These are phyloP conservation scores for Mollisia scopiformis DNA, from an alignment of 2,329 filamentous ascomycete species.

Conservation along the genomic window DNA sequence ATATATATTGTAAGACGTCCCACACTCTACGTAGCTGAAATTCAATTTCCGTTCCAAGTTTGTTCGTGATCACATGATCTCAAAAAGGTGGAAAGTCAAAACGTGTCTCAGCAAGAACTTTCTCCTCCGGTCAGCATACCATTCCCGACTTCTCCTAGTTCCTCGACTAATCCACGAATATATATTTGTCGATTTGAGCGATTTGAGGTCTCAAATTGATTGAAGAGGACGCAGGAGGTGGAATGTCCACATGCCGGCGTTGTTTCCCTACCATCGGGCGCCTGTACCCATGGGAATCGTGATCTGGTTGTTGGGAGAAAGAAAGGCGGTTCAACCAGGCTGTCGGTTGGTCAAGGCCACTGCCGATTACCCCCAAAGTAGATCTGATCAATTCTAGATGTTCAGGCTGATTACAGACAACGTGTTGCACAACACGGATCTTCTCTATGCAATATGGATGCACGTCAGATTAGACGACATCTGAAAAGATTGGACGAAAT, in stretches of 20 bases:
- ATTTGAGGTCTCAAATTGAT: not conserved
- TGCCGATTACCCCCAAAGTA: not conserved
- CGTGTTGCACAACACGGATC: not conserved
- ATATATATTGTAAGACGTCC: too few relatives aligned
- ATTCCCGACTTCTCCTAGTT: too few relatives aligned
- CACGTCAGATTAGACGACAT: not conserved
- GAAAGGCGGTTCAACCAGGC: not conserved
- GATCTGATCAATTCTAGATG: not conserved
- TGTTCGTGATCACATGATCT: not conserved
- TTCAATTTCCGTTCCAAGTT: too few relatives aligned
- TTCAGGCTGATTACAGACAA: not conserved
- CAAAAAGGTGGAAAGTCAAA: too few relatives aligned
- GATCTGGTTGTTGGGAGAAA: not conserved
- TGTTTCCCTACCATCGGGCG: too few relatives aligned
- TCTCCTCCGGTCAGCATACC: not conserved
- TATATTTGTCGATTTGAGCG: not conserved
- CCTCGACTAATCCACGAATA: too few relatives aligned
- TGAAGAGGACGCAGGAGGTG: too few relatives aligned
- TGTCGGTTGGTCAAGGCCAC: not conserved
- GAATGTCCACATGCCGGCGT: too few relatives aligned
- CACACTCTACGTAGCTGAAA: too few relatives aligned
- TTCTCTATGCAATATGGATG: not conserved
- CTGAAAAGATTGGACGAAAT: not conserved
- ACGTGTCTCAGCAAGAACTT: too few relatives aligned
- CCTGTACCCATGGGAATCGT: not conserved